Evolutionary conservation across 2,329 filamentous ascomycete genomes (phyloP), one percentile per base, ranked within the genome.

Genomic region (Claviceps sp.): DNA sequence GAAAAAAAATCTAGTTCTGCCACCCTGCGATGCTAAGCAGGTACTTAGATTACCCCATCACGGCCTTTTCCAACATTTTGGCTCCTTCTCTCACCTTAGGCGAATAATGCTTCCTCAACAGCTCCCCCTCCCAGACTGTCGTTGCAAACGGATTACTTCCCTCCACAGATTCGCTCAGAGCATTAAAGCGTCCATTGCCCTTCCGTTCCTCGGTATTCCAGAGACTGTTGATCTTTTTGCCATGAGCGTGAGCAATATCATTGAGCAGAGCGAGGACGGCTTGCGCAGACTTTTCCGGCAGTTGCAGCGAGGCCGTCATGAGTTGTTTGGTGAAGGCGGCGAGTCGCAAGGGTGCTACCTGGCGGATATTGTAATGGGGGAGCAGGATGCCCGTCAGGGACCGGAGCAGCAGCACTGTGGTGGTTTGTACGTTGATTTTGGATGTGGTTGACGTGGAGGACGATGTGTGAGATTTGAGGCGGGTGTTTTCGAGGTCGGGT

Each of bases 191-290:
- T 2, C 93, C 93, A 64, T 97, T 91, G 6, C 91, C 91, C 64
- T 87, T 86, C 48, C 91, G 77, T 71, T 97, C 93, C 64, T 97
- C 91, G 0, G 89, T 95, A 61, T 94, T 83, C 91, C 93, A 98
- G 54, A 98, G 68, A n/a, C 84, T 80, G 39, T 79, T 79, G 44
- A 97, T 79, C 68, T 91, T 94, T 59, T 82, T 83, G 47, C 83
- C 83, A 64, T 98, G 89, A 2, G 83, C 83, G 66, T 86, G 87
- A 0, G 85, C 80, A 2, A 97, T 80, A 59, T 90, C 85, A 49
- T 79, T 79, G 44, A 97, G 68, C 29, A 98, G 73, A 2, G 83
- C 84, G 4, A 96, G 72, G 51, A 91, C 77, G 0, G 91, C 91
- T 57, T 88, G 78, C 42, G 82, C 79, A 1, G 87, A 94, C 66